phyloP scores from a whole-genome alignment of 2,329 filamentous ascomycete genomes.

The Ceratocystiopsis sp. region DNA sequence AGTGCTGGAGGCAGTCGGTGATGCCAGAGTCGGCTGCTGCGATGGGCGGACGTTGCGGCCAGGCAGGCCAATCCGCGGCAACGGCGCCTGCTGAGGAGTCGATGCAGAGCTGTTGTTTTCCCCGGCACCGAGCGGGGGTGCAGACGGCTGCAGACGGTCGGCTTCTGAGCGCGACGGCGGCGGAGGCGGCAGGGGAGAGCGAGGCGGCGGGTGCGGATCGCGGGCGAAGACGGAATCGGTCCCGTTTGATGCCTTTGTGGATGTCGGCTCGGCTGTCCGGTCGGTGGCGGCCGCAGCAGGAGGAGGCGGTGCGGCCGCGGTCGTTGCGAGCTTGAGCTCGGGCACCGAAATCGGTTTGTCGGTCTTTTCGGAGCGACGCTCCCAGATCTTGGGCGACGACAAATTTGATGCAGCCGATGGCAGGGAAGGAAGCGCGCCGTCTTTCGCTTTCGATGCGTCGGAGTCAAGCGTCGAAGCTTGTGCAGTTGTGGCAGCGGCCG shows the following conservation, averaged over 20 bases:
- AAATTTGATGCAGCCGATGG: slow-evolving; percentile 8
- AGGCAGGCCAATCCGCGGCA: slow-evolving; percentile 9
- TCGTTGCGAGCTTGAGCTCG: slow-evolving; percentile 29
- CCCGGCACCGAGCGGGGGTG: neutral
- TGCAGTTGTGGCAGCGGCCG: neutral
- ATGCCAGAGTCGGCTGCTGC: slow-evolving; percentile 2
- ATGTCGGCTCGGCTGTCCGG: too few species aligned
- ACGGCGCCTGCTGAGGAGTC: neutral
- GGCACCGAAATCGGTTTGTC: slow-evolving; percentile 29
- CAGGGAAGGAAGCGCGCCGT: too few species aligned
- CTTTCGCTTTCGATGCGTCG: too few species aligned
- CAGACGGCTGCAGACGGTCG: slow-evolving; percentile 2
- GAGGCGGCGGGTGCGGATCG: slow-evolving; percentile 3
- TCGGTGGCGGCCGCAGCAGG: neutral
- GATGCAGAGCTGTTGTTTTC: neutral
- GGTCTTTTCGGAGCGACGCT: slow-evolving; percentile 31
- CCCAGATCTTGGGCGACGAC: slow-evolving; percentile 24
- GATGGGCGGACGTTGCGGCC: slow-evolving; percentile 16
- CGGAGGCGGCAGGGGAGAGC: slow-evolving; percentile 6
- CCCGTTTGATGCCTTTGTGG: too few species aligned
- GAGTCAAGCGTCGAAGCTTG: too few species aligned
- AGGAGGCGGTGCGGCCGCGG: slow-evolving; percentile 8
- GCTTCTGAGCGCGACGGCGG: neutral
- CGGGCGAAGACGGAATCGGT: neutral
- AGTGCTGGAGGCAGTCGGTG: neutral